Conservation (phyloP, 176 grass and related monocot species). For the Avena eriantha region DNA sequence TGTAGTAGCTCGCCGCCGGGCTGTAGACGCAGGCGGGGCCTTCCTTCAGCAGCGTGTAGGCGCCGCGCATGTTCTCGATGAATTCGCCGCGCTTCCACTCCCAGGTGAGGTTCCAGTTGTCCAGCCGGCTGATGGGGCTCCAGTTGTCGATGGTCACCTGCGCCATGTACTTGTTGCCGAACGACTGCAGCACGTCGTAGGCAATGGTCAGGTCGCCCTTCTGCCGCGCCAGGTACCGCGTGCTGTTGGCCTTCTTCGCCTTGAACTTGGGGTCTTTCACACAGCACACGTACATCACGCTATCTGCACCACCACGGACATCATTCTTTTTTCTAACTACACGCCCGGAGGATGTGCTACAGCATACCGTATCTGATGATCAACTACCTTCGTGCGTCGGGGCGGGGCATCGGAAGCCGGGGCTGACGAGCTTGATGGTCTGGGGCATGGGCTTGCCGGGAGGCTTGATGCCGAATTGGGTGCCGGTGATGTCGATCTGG, state of each 20-base stretch:
- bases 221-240: constrained; percentile 53
- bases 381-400: constrained; percentile 58
- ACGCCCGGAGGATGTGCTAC: background rate
- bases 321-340: too few species aligned
- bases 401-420: constrained; percentile 71
- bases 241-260: constrained; percentile 59
- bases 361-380: background rate
- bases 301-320: constrained; percentile 33
- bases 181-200: constrained; percentile 81
- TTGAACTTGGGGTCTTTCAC: constrained; percentile 76
- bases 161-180: constrained; percentile 73
- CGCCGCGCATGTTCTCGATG: constrained; percentile 82
- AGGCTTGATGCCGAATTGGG: constrained; percentile 86
- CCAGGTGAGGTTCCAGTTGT: constrained; percentile 98
- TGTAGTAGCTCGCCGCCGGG: constrained; percentile 66
- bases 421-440: constrained; percentile 75
- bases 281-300: constrained; percentile 86
- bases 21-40: constrained; percentile 70
- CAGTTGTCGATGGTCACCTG: constrained; percentile 96
- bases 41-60: constrained; percentile 77
- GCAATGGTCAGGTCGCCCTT: constrained; percentile 77
- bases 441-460: constrained; percentile 80
- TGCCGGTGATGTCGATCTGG: constrained; percentile 73
- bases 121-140: constrained; percentile 80
- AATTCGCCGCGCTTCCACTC: constrained; percentile 96